Conservation (phyloP, 331 rosid species). For the Ulmus americana region DNA sequence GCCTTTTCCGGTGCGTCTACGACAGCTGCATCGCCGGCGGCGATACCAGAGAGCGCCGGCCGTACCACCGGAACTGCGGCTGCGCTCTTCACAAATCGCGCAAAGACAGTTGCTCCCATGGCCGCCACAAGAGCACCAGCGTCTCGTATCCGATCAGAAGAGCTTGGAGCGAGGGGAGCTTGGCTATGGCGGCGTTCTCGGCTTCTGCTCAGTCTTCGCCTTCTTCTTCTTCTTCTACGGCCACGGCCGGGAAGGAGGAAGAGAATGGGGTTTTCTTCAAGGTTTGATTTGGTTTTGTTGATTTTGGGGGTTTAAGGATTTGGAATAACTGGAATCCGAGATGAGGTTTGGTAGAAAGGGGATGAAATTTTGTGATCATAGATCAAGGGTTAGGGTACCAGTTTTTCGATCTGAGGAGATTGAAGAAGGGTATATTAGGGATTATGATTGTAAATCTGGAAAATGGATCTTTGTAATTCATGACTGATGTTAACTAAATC, state of each 20-base stretch:
- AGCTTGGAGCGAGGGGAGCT: constrained; percentile 43
- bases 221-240: constrained; percentile 7
- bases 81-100: constrained; percentile 31
- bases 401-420: too few relatives aligned
- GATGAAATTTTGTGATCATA: too few relatives aligned
- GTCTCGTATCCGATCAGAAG: constrained; percentile 37
- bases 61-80: constrained; percentile 36
- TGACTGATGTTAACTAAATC: too few relatives aligned
- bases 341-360: too few relatives aligned
- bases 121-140: constrained; percentile 5
- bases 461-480: too few relatives aligned
- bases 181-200: constrained; percentile 19
- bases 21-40: constrained; percentile 25
- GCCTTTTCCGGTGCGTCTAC: constrained; percentile 21
- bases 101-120: constrained; percentile 15
- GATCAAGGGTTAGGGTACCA: too few relatives aligned
- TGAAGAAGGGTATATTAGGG: too few relatives aligned
- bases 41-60: constrained; percentile 25
- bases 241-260: constrained; percentile 1
- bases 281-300: constrained; percentile 7
- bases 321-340: too few relatives aligned
- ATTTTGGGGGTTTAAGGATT: background rate
- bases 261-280: constrained; percentile 14
- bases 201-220: constrained; percentile 23
- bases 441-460: too few relatives aligned